Evolutionary conservation across 2,329 filamentous ascomycete species (phyloP).

Genomic region (Diplodia mutila): DNA sequence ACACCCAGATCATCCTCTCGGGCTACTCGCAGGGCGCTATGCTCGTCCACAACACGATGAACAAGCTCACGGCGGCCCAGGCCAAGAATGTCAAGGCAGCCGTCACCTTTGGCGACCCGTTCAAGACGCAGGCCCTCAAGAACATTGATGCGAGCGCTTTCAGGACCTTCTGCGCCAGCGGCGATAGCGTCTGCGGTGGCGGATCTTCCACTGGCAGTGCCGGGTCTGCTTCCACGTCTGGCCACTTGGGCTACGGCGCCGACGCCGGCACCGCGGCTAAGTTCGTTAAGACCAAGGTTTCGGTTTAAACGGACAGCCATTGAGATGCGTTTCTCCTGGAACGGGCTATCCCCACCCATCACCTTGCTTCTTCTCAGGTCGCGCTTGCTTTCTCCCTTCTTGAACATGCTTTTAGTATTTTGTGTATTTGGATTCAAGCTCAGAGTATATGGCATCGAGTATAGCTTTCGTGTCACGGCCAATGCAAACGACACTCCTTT

Average conservation of each 20-base stretch:
- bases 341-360: background rate
- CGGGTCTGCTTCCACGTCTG: slow-evolving; percentile 30
- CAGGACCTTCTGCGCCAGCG: slow-evolving; percentile 26
- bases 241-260: slow-evolving; percentile 38
- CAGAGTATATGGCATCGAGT: slow-evolving; percentile 2
- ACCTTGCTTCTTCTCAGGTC: background rate
- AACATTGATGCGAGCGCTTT: slow-evolving; percentile 36
- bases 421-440: background rate
- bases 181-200: slow-evolving; percentile 29
- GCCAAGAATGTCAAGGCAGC: slow-evolving; percentile 32
- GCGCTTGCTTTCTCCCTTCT: background rate
- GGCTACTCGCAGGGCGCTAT: slow-evolving; percentile 48
- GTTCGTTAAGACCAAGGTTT: slow-evolving; percentile 30
- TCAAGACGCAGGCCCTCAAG: slow-evolving; percentile 35
- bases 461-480: background rate
- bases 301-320: background rate
- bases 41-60: slow-evolving; percentile 36
- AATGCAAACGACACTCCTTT: background rate
- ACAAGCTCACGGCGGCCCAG: slow-evolving; percentile 1
- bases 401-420: slow-evolving; percentile 10
- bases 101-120: slow-evolving; percentile 45
- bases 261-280: slow-evolving; percentile 35
- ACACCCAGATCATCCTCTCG: slow-evolving; percentile 51
- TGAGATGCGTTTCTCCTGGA: no score
- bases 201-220: slow-evolving; percentile 29